Evolutionary conservation across 768 basidiomycete genomes (phyloP), one percentile per base, ranked within the genome.

Genomic region (Lentinula sp.): DNA sequence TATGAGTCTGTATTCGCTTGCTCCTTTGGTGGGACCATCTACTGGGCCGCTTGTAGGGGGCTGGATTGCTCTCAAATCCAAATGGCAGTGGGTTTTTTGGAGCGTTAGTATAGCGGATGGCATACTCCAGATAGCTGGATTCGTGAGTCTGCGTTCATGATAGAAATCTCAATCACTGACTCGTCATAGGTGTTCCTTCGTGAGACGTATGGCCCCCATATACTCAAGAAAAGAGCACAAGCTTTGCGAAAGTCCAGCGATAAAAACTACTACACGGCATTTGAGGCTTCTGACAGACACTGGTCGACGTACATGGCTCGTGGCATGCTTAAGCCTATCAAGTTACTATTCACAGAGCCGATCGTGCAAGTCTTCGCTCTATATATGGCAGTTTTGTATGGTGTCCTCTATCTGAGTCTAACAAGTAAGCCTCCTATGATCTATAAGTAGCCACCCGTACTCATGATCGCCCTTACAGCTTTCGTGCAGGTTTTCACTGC

Each of bases 61-160:
- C 15, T 80, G 79, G 81, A 78, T 87, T 18, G 80, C 80, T 0
- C 70, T 86, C 50, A 75, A 72, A 13, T 71, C 77, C 0, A 77
- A 77, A 0, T 86, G 84, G 84, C 74, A 79, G 65, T 86, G 84
- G 84, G 81, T 84, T 37, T 87, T 86, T 67, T 84, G 82, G 78
- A 76, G 79, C 6, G 80, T 81, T 13, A 80, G 74, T 54, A 82
- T 85, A 59, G 76, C 74, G 0, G 82, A 80, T 64, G 81, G 65
- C 1, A 50, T 72, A 35, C 63, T 86, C 31, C 83, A 85, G 63
- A 56, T 77, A 11, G 60, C 76, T 10, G 83, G 84, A 23, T 55
- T 84, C 78, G 65, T 76, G 70, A 65, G 83, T 81, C 13, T 2
- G 11, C 45, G 28, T 50, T 35, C 13, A 42, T 53, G 18, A 59